Evolutionary conservation across 805 yeast species (phyloP), one percentile per base, ranked within the genome.

Genomic region (Teunomyces pallodes): DNA sequence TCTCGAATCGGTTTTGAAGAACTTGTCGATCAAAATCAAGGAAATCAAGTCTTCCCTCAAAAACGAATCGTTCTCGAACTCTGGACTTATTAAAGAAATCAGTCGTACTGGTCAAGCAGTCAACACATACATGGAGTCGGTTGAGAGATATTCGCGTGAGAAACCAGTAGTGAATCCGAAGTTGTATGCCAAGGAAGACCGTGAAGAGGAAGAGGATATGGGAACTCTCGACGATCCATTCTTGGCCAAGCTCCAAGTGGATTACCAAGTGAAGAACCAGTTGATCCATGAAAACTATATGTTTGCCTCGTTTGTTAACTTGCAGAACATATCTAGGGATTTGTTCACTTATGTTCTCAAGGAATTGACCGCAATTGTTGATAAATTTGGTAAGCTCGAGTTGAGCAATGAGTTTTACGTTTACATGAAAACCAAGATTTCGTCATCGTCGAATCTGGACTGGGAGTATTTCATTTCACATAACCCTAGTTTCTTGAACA

Each of bases 81-180:
- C 62, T 14, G 59, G 62, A 6, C 52, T 73, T 26, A 49, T 65
- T 10, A 70, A 59, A 42, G 77, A 73, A 62, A 77, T 86, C 48
- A 76, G 76, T 46, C 81, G 79, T 47, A 85, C 96, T 1, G 85
- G 83, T 47, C 64, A 67, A 36, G 80, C 81, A 29, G 61, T 84
- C 47, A 63, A 57, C 30, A 51, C 54, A 36, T 74, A 67, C 48
- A 64, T 61, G 53, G 48, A 54, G 24, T 57, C 75, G 1, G 57
- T 73, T 9, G 73, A 69, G 46, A 54, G 63, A 13, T 72, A 71
- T 52, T 63, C 64, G 32, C 47, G 50, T 10, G 64, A 69, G 40
- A 73, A 74, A 47, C 83, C 57, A 43, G 66, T 70, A 5, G 44
- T 61, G 28, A 57, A 55, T 27, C 56, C 57, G 54, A 59, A 27